Conservation (phyloP, 495 filamentous ascomycete genomes). For the Xylaria venustula region DNA sequence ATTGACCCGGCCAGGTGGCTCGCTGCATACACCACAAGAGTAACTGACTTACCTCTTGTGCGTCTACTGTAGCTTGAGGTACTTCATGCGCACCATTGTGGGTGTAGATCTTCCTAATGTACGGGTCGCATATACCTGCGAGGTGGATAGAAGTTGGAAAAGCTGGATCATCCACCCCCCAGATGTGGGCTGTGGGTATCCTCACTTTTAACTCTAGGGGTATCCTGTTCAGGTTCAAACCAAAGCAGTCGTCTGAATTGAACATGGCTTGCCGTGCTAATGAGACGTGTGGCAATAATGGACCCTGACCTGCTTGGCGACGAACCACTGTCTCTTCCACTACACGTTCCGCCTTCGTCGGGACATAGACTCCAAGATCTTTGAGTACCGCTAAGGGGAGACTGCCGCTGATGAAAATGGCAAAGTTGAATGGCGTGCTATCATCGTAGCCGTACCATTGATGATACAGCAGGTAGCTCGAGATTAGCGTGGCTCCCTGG, state of each 20-base stretch:
- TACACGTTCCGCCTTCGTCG: slow-evolving; percentile 39
- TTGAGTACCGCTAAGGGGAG: slow-evolving; percentile 49
- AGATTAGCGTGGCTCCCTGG: slow-evolving; percentile 55
- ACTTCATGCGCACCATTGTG: slow-evolving; percentile 60
- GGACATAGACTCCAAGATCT: slow-evolving; percentile 50
- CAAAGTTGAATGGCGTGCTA: slow-evolving; percentile 54
- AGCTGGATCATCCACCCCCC: slow-evolving; percentile 57
- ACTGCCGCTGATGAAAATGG: slow-evolving; percentile 60
- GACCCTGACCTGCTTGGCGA: slow-evolving; percentile 27
- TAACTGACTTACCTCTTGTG: slow-evolving; percentile 35
- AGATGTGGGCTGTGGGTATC: slow-evolving; percentile 64
- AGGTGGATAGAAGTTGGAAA: slow-evolving; percentile 56
- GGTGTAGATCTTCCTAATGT: slow-evolving; percentile 47
- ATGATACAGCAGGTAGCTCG: slow-evolving; percentile 44
- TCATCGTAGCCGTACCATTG: slow-evolving; percentile 28
- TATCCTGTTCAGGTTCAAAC: slow-evolving; percentile 49
- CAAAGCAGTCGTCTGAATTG: slow-evolving; percentile 46
- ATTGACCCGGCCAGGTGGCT: slow-evolving; percentile 23
- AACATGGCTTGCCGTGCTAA: slow-evolving; percentile 20
- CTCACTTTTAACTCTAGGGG: slow-evolving; percentile 41
- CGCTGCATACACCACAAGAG: slow-evolving; percentile 36
- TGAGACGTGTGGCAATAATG: slow-evolving; percentile 27
- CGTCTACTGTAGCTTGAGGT: slow-evolving; percentile 32
- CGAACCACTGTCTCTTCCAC: slow-evolving; percentile 28
- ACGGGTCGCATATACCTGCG: slow-evolving; percentile 50